Percentiles rank a stretch among this genome's conserved stretches.
phyloP scores from a whole-genome alignment of 169 alveolate species.

The Cryptosporidium xiaoi region DNA sequence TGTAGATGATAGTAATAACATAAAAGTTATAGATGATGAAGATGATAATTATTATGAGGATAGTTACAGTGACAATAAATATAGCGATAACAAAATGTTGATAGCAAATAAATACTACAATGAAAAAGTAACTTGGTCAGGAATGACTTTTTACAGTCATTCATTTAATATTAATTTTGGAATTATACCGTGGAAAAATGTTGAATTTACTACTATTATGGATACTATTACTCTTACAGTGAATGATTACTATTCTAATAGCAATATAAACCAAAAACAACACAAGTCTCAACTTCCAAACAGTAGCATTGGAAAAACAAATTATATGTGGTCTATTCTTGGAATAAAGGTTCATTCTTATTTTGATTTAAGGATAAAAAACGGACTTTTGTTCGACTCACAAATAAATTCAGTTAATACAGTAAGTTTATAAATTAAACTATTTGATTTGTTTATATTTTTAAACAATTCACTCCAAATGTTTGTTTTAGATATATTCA shows the following conservation, averaged over 20 bases:
- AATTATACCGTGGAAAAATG: constrained; percentile 52
- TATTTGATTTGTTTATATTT: too few species aligned
- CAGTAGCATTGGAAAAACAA: background rate
- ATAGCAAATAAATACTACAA: constrained; percentile 8
- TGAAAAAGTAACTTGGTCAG: constrained; percentile 36
- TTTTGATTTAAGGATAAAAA: constrained; percentile 49
- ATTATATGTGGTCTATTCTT: constrained; percentile 72
- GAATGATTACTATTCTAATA: background rate
- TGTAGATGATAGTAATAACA: background rate
- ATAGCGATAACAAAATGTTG: background rate
- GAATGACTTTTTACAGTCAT: constrained; percentile 41
- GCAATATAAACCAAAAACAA: background rate
- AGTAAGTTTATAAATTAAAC: constrained; percentile 22
- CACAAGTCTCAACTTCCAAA: background rate
- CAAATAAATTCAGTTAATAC: constrained; percentile 24
- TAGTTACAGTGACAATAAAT: background rate
- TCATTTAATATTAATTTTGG: background rate
- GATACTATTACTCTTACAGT: constrained; percentile 39
- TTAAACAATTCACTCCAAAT: background rate
- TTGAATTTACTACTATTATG: constrained; percentile 26
- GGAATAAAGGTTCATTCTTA: constrained; percentile 31
- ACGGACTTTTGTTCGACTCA: constrained; percentile 35
- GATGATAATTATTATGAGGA: background rate
- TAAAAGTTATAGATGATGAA: background rate
- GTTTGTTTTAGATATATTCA: constrained; percentile 15